Percentiles rank a stretch among this genome's conserved stretches.
These are phyloP conservation scores for Phytophthora chlamydospora DNA, from an alignment of 352 stramenopile genomes.

Conservation along the genomic window DNA sequence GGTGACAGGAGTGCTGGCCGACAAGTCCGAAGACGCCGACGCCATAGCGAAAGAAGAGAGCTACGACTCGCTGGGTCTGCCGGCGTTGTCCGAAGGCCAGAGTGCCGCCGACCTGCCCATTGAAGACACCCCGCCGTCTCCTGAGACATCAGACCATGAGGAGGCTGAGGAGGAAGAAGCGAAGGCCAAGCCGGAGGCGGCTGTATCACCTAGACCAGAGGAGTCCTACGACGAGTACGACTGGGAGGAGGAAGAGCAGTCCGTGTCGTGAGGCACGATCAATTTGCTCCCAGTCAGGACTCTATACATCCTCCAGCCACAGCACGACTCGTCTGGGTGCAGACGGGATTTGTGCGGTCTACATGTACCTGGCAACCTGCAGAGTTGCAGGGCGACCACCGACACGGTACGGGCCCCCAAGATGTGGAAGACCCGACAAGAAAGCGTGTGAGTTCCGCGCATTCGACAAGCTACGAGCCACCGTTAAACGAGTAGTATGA, in stretches of 20 bases:
- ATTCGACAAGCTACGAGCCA: no score
- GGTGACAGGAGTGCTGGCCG: constrained; percentile 26
- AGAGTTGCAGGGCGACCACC: no score
- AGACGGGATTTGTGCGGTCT: no score
- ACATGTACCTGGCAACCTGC: no score
- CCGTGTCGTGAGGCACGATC: constrained; percentile 25
- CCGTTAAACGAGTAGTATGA: no score
- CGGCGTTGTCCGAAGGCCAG: constrained; percentile 39
- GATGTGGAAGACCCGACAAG: no score
- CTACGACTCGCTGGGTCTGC: constrained; percentile 70
- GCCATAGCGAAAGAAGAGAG: constrained; percentile 48
- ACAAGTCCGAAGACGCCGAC: constrained; percentile 12
- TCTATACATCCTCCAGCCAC: no score
- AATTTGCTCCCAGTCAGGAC: background rate
- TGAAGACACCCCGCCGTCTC: constrained; percentile 9
- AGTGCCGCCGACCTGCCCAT: constrained; percentile 8
- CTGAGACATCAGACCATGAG: constrained; percentile 3
- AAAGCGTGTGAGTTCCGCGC: no score
- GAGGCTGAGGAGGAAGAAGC: constrained; percentile 3
- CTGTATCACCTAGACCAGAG: constrained; percentile 33
- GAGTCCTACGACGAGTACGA: constrained; percentile 68
- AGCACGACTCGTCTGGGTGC: no score
- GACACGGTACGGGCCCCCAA: no score
- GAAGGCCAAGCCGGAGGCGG: constrained; percentile 1
- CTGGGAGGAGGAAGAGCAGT: constrained; percentile 67